Conservation (phyloP, 495 filamentous ascomycete genomes). For the Neurospora sublineolata region DNA sequence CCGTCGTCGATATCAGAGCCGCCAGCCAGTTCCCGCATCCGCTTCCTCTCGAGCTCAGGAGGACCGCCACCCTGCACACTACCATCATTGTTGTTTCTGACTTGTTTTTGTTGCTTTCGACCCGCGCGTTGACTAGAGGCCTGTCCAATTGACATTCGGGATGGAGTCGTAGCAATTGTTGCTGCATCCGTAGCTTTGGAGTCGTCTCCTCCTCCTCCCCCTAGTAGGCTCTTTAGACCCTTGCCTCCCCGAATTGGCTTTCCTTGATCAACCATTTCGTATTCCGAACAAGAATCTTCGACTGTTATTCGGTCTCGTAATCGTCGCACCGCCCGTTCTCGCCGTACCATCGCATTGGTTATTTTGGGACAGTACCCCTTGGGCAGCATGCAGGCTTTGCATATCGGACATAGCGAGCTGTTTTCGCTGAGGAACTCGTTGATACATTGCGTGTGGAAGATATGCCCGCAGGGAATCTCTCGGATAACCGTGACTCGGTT, state of each 20-base stretch:
- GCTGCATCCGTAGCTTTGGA: constrained; percentile 2
- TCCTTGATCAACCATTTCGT: constrained; percentile 1
- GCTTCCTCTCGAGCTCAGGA: constrained; percentile 8
- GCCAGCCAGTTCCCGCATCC: constrained; percentile 22
- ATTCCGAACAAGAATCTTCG: constrained; percentile 5
- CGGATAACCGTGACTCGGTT: constrained; percentile 57
- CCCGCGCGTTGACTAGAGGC: not conserved
- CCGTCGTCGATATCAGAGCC: constrained; percentile 15
- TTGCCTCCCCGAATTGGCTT: constrained; percentile 6
- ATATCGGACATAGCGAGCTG: constrained; percentile 77
- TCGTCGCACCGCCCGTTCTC: constrained; percentile 48
- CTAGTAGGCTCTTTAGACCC: constrained; percentile 8
- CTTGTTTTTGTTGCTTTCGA: constrained; percentile 1
- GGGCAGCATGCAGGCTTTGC: constrained; percentile 66
- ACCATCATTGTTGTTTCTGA: not conserved
- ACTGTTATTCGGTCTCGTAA: constrained; percentile 21
- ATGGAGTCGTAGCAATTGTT: constrained; percentile 3
- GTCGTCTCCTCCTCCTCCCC: not conserved
- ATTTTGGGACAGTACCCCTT: constrained; percentile 54
- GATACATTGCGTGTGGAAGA: constrained; percentile 84
- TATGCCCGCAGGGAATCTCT: constrained; percentile 72
- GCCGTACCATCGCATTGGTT: constrained; percentile 74
- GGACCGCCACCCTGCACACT: not conserved
- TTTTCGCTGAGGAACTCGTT: constrained; percentile 60
- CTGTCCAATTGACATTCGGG: not conserved